Percentiles rank a stretch among this genome's conserved stretches.
These are phyloP conservation scores for Rosa lucieae DNA, from an alignment of 306 rosid species.

Conservation along the genomic window DNA sequence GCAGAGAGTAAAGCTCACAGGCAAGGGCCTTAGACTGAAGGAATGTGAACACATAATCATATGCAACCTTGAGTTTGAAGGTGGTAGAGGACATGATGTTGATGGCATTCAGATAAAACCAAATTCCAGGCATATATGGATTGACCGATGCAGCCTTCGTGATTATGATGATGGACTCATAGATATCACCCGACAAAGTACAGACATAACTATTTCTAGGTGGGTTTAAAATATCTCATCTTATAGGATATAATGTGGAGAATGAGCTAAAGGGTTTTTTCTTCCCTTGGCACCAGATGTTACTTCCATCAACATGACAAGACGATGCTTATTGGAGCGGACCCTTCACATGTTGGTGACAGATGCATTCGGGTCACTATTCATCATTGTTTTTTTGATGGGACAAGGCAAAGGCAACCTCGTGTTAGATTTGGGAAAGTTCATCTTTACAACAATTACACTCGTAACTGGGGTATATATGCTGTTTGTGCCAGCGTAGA, in stretches of 20 bases:
- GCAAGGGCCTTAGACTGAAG: constrained; percentile 40
- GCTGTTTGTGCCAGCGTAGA: constrained; percentile 44
- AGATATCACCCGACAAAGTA: constrained; percentile 39
- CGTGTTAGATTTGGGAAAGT: constrained; percentile 46
- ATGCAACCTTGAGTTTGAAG: constrained; percentile 44
- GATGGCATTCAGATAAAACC: constrained; percentile 46
- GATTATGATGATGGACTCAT: constrained; percentile 43
- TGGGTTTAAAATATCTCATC: constrained; percentile 12
- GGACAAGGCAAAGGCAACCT: constrained; percentile 44
- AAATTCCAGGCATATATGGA: constrained; percentile 41
- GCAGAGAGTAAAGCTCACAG: constrained; percentile 35
- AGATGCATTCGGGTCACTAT: constrained; percentile 44
- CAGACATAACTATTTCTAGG: constrained; percentile 42
- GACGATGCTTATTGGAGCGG: constrained; percentile 46
- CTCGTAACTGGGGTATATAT: constrained; percentile 38
- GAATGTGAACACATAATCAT: constrained; percentile 39
- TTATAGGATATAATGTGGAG: neutral
- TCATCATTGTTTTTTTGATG: constrained; percentile 41
- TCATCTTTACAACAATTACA: constrained; percentile 41
- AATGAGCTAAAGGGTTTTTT: constrained; percentile 8
- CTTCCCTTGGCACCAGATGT: constrained; percentile 28
- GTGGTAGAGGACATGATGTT: constrained; percentile 42
- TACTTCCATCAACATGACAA: constrained; percentile 39
- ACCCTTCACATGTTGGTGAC: constrained; percentile 37
- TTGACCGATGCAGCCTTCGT: constrained; percentile 41